phyloP scores from a whole-genome alignment of 148 eudicot genomes.

The Amaranthus palmeri region DNA sequence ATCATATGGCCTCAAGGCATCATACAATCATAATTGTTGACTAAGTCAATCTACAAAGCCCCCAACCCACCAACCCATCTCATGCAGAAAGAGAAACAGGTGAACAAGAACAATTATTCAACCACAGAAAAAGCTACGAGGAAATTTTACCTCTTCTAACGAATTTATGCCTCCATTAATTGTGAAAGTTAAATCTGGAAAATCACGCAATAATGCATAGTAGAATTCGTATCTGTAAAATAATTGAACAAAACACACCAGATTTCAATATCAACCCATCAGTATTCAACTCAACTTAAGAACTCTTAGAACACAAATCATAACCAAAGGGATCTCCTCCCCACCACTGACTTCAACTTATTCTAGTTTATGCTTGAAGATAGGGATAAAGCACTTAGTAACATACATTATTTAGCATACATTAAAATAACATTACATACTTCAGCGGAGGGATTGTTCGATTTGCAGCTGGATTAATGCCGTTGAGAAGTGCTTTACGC shows the following conservation, averaged over 20 bases:
- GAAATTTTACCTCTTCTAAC: conserved; percentile 62
- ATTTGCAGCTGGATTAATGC: conserved; percentile 92
- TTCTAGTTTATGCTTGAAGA: neutral
- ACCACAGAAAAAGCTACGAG: neutral
- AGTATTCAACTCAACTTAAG: neutral
- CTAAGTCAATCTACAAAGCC: neutral
- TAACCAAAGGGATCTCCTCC: neutral
- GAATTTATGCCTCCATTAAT: conserved; percentile 91
- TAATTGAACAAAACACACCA: conserved; percentile 5
- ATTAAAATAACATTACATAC: conserved; percentile 37
- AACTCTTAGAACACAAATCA: neutral
- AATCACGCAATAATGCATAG: conserved; percentile 86
- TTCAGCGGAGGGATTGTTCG: conserved; percentile 87
- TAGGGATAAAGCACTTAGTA: neutral
- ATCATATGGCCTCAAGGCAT: neutral
- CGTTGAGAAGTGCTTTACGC: conserved; percentile 93
- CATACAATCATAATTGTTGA: neutral
- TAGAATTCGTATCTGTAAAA: conserved; percentile 82
- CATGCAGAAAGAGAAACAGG: neutral
- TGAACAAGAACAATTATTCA: neutral
- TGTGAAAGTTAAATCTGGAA: conserved; percentile 84
- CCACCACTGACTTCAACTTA: neutral
- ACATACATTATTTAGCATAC: neutral
- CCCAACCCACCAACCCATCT: neutral
- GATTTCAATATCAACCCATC: neutral